These are phyloP conservation scores for Fallopia convolvulus DNA, from an alignment of 148 eudicot species.

Conservation along the genomic window DNA sequence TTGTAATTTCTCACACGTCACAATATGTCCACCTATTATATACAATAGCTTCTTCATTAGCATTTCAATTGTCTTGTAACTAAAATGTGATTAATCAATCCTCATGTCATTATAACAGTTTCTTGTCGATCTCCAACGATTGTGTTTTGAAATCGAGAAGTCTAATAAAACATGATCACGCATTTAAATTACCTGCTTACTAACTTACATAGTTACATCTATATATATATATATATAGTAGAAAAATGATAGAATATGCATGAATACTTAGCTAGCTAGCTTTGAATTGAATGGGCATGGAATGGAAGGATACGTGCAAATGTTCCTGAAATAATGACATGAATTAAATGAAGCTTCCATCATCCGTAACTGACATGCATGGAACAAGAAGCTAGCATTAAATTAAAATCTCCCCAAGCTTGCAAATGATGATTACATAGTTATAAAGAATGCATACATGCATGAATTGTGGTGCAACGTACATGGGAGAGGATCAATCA, in stretches of 20 bases:
- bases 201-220: too few relatives aligned
- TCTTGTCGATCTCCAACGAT: too few relatives aligned
- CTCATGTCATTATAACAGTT: background rate
- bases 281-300: slow-evolving; percentile 3
- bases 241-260: background rate
- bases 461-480: background rate
- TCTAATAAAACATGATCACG: too few relatives aligned
- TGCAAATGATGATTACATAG: background rate
- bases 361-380: background rate
- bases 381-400: background rate
- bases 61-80: background rate
- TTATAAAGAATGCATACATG: background rate
- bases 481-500: background rate
- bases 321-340: slow-evolving; percentile 4
- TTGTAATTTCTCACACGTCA: slow-evolving; percentile 1
- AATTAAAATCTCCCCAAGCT: background rate
- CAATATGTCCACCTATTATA: background rate
- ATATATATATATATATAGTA: background rate
- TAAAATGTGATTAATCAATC: background rate
- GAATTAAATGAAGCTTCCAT: slow-evolving; percentile 3
- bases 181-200: background rate
- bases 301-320: slow-evolving; percentile 2
- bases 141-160: too few relatives aligned
- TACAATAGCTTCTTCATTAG: background rate
- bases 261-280: background rate